These are phyloP conservation scores for Chernovozyma sophiae-reginae DNA, from an alignment of 1,139 yeast species.

Conservation along the genomic window DNA sequence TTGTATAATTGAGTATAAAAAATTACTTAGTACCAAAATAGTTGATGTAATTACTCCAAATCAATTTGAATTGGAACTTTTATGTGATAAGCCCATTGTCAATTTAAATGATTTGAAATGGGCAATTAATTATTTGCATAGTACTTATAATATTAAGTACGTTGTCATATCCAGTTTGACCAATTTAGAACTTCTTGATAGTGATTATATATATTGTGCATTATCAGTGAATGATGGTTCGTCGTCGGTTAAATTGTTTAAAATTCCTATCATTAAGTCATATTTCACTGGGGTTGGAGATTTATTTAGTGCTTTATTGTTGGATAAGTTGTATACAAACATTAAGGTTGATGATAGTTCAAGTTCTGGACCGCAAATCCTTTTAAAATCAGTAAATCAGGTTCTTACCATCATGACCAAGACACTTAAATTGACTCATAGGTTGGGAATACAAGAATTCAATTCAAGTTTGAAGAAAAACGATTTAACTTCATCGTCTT, in stretches of 20 bases:
- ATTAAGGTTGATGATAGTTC: slow-evolving; percentile 3
- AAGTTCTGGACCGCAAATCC: slow-evolving; percentile 7
- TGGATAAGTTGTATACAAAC: slow-evolving; percentile 52
- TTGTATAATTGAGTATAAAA: slow-evolving; percentile 62
- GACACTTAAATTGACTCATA: slow-evolving; percentile 41
- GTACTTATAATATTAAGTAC: slow-evolving; percentile 48
- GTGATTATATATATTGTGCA: slow-evolving; percentile 45
- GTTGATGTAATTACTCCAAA: slow-evolving; percentile 84
- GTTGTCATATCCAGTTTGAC: slow-evolving; percentile 56
- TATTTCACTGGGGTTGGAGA: slow-evolving; percentile 95
- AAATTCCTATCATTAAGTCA: slow-evolving; percentile 57
- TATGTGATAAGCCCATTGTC: slow-evolving; percentile 51
- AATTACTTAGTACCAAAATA: slow-evolving; percentile 43
- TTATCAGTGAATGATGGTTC: slow-evolving; percentile 29
- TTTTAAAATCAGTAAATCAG: slow-evolving; percentile 40
- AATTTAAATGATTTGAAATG: slow-evolving; percentile 34
- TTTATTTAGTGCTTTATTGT: slow-evolving; percentile 71
- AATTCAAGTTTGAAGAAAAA: slow-evolving; percentile 1
- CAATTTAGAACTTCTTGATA: slow-evolving; percentile 10
- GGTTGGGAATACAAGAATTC: slow-evolving; percentile 16
- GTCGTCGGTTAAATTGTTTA: slow-evolving; percentile 25
- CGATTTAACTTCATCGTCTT: slow-evolving; percentile 3
- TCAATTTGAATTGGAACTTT: slow-evolving; percentile 80
- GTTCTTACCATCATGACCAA: slow-evolving; percentile 47
- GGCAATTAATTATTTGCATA: slow-evolving; percentile 50